A percentile compares a stretch with the other conserved stretches of the same genome.
Evolutionary conservation across 2,329 filamentous ascomycete species (phyloP).

Genomic region (Myriangium duriaei): DNA sequence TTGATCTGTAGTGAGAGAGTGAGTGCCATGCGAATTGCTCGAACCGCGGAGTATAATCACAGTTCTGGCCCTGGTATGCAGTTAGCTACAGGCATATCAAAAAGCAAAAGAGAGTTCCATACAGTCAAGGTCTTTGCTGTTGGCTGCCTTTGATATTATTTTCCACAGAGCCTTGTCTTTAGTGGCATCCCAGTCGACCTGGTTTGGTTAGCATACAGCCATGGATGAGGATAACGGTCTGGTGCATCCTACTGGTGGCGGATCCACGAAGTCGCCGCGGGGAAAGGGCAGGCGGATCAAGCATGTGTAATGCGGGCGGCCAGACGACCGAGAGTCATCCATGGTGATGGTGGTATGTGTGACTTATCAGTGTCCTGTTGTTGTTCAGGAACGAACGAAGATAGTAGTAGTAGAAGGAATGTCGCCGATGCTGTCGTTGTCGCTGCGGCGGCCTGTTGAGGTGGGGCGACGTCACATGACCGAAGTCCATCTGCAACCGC

Average conservation of each 20-base stretch:
- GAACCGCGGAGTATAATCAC: too few species aligned
- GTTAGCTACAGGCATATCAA: too few species aligned
- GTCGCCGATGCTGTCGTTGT: too few species aligned
- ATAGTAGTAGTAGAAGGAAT: too few species aligned
- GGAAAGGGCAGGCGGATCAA: constrained; percentile 84
- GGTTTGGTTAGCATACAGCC: constrained; percentile 2
- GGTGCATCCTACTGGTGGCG: constrained; percentile 56
- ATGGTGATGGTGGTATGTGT: too few species aligned
- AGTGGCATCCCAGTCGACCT: constrained; percentile 77
- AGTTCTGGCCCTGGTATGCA: constrained; percentile 70
- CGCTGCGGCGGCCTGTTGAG: too few species aligned
- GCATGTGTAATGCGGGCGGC: constrained; percentile 46
- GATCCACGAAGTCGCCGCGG: constrained; percentile 78
- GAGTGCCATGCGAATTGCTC: neutral
- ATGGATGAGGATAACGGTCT: neutral
- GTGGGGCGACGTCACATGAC: too few species aligned
- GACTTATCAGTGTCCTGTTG: too few species aligned
- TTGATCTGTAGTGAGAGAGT: constrained; percentile 39
- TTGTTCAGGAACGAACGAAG: too few species aligned
- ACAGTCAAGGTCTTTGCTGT: constrained; percentile 79
- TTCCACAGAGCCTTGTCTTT: constrained; percentile 90
- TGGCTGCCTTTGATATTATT: constrained; percentile 68
- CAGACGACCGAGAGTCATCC: neutral
- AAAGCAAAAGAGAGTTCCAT: too few species aligned
- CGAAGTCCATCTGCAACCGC: too few species aligned